phyloP scores from a whole-genome alignment of 2,329 filamentous ascomycete genomes.

The Pseudonectria buxi region DNA sequence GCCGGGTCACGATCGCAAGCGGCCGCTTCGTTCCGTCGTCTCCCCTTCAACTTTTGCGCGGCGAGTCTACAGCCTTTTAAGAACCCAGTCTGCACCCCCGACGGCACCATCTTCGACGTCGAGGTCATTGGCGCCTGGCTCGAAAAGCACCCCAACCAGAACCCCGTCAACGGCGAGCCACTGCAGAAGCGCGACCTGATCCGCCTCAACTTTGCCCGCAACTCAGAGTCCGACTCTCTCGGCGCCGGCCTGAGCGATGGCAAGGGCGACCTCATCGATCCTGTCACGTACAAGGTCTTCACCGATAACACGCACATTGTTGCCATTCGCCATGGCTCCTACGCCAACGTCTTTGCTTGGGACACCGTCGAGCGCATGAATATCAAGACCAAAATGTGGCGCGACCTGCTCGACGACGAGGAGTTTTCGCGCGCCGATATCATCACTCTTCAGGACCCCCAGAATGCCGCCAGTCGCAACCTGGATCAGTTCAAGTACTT shows the following conservation, averaged over 20 bases:
- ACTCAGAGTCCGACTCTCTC: conserved; percentile 59
- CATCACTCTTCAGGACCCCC: conserved; percentile 92
- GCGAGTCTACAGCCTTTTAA: conserved; percentile 91
- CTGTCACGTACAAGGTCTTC: conserved; percentile 94
- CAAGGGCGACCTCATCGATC: conserved; percentile 81
- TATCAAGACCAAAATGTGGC: conserved; percentile 95
- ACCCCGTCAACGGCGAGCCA: conserved; percentile 77
- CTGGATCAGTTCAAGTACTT: conserved; percentile 84
- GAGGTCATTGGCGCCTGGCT: conserved; percentile 93
- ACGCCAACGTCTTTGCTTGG: conserved; percentile 93
- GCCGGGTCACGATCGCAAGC: conserved; percentile 46
- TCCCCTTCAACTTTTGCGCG: conserved; percentile 98
- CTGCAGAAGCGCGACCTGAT: conserved; percentile 78
- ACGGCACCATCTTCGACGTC: conserved; percentile 89
- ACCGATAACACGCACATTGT: conserved; percentile 98
- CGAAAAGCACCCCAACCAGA: conserved; percentile 78
- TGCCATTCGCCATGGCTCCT: conserved; percentile 68
- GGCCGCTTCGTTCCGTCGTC: conserved; percentile 65
- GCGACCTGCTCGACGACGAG: conserved; percentile 77
- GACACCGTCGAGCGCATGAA: conserved; percentile 95
- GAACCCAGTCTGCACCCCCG: conserved; percentile 83
- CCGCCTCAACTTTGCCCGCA: conserved; percentile 85
- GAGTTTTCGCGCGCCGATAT: conserved; percentile 87
- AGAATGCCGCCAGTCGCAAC: conserved; percentile 77
- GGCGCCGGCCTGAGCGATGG: conserved; percentile 43